Evolutionary conservation across 140 eudicot genomes (phyloP).

Genomic region (Anethum foeniculum): DNA sequence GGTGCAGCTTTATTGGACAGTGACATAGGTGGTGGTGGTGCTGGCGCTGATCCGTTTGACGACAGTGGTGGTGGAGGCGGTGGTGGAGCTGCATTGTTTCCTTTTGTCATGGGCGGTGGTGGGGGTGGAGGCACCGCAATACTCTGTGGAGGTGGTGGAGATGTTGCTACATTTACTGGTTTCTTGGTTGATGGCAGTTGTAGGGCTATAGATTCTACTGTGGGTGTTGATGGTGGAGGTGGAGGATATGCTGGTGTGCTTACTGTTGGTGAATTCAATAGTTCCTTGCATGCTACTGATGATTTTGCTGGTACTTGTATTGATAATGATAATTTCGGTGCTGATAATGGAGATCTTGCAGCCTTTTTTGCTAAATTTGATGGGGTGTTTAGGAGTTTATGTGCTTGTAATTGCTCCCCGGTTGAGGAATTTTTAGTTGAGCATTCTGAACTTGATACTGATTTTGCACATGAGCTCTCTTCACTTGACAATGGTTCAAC

Average conservation of each 20-base stretch:
- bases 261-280: constrained; percentile 21
- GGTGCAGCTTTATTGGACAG: constrained; percentile 30
- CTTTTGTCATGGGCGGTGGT: constrained; percentile 18
- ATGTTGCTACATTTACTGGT: constrained; percentile 6
- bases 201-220: constrained; percentile 22
- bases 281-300: constrained; percentile 19
- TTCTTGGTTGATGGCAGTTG: constrained; percentile 28
- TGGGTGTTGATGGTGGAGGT: constrained; percentile 49
- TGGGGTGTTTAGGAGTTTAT: constrained; percentile 14
- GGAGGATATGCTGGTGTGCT: constrained; percentile 17
- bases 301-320: constrained; percentile 18
- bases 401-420: constrained; percentile 30
- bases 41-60: constrained; percentile 21
- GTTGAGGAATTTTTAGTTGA: constrained; percentile 3
- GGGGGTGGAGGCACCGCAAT: constrained; percentile 31
- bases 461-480: background rate
- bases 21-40: constrained; percentile 43
- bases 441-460: background rate
- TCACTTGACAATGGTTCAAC: constrained; percentile 2
- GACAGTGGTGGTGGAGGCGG: constrained; percentile 55
- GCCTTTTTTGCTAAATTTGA: constrained; percentile 19
- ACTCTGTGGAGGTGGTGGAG: constrained; percentile 21
- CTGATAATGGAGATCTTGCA: constrained; percentile 32
- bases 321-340: background rate
- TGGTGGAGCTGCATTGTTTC: constrained; percentile 24